Evolutionary conservation across 169 alveolate species (phyloP), one percentile per base, ranked within the genome.

Genomic region (Pseudocohnilembus persalinus): DNA sequence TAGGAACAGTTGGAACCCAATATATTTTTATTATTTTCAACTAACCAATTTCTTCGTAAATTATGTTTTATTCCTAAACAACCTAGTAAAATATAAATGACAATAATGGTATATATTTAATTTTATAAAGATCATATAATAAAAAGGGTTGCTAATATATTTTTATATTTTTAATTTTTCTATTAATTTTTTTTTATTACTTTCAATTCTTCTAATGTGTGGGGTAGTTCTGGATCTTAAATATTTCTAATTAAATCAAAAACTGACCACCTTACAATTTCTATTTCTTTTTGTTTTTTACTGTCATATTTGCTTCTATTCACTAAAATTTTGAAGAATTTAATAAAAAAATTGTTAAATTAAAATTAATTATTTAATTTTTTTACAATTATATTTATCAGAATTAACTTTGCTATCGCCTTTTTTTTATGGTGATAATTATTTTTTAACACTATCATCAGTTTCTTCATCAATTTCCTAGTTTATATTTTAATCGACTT

Each of bases 1-100:
- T 68, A 4, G 76, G 74, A 25, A 79, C 84, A 16, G 84, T 79
- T 27, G 84, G 84, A 34, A 79, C 84, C 84, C 84, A 79, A 29
- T 27, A 20, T 63, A 79, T 79, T 49, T 29, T n/a, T 49, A 79
- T 79, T 20, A 29, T 79, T 79, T 72, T 72, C 27, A 79, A 29
- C 34, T 79, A 79, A 4, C n/a, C 28, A 49, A 49, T 30, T 0
- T 63, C 32, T 79, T 72, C 31, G n/a, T n/a, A 34, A 20, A 28
- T 28, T 28, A n/a, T 29, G 29, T 49, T 63, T 34, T 49, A 25
- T 63, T 34, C 29, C 49, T 79, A 0, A 28, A 49, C 27, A 24
- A 34, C 30, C 29, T 79, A 16, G 31, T 49, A 49, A 49, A 11
- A 49, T 11, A n/a, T n/a, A n/a, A n/a, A n/a, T n/a, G n/a, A n/a